Evolutionary conservation across 2,329 filamentous ascomycete genomes (phyloP).

Genomic region (Diaporthe sp.): DNA sequence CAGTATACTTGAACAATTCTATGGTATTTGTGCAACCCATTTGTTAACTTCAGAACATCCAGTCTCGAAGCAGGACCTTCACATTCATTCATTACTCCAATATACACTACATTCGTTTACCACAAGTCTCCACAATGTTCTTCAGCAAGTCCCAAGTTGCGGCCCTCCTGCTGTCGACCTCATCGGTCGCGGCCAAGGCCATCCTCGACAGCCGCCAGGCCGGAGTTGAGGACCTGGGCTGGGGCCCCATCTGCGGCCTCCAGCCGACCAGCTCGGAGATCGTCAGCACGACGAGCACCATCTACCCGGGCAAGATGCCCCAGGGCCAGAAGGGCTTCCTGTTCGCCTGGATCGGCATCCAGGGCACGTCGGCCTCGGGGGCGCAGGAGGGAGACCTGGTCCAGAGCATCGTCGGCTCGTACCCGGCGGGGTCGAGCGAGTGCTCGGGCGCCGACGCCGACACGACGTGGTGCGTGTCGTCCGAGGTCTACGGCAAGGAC

Average conservation of each 20-base stretch:
- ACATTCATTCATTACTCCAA: slow-evolving; percentile 4
- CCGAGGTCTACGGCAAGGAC: slow-evolving; percentile 47
- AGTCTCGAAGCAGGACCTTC: slow-evolving; percentile 27
- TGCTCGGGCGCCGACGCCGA: slow-evolving; percentile 44
- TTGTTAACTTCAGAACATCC: neutral
- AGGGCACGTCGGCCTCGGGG: slow-evolving; percentile 38
- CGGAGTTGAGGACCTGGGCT: slow-evolving; percentile 37
- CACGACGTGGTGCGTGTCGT: slow-evolving; percentile 46
- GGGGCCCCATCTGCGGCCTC: slow-evolving; percentile 46
- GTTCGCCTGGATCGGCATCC: slow-evolving; percentile 48
- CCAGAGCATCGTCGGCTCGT: slow-evolving; percentile 43
- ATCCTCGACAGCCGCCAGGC: slow-evolving; percentile 41
- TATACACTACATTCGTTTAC: slow-evolving; percentile 6
- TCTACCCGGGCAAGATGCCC: slow-evolving; percentile 47
- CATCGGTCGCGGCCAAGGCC: slow-evolving; percentile 33
- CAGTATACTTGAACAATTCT: neutral
- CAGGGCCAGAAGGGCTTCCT: slow-evolving; percentile 45
- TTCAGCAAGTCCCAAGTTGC: slow-evolving; percentile 22
- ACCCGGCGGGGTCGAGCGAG: slow-evolving; percentile 44
- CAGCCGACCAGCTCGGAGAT: slow-evolving; percentile 45
- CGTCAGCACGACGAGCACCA: slow-evolving; percentile 45
- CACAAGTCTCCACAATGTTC: slow-evolving; percentile 17
- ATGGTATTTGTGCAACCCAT: neutral
- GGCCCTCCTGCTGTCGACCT: slow-evolving; percentile 33
- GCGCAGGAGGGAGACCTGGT: slow-evolving; percentile 45